phyloP scores from a whole-genome alignment of 148 eudicot species.

The Mesembryanthemum crystallinum region DNA sequence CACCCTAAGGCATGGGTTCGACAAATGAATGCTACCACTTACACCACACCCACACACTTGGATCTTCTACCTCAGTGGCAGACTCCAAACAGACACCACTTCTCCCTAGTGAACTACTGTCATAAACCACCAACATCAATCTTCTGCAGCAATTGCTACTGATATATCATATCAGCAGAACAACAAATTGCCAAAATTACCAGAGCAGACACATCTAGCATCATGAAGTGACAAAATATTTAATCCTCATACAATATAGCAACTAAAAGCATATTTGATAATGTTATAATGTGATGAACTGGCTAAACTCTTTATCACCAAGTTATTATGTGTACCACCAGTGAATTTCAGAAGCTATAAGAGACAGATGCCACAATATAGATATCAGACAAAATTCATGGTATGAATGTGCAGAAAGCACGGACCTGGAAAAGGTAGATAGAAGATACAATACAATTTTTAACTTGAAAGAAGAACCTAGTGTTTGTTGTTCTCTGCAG shows the following conservation, averaged over 20 bases:
- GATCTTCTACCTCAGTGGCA: too few relatives aligned
- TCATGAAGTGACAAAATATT: background rate
- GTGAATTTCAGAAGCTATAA: background rate
- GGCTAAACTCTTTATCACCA: background rate
- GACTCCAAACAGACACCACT: too few relatives aligned
- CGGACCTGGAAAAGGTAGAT: background rate
- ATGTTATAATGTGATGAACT: background rate
- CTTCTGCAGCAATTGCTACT: too few relatives aligned
- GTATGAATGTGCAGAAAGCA: background rate
- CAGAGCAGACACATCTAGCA: background rate
- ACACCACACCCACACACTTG: too few relatives aligned
- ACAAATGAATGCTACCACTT: too few relatives aligned
- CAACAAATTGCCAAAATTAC: background rate
- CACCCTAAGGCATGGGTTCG: too few relatives aligned
- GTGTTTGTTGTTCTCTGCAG: slow-evolving; percentile 48
- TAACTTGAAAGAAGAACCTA: slow-evolving; percentile 1
- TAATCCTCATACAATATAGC: background rate
- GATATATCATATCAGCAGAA: background rate
- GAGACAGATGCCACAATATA: background rate
- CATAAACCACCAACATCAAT: too few relatives aligned
- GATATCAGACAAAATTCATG: background rate
- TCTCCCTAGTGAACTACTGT: too few relatives aligned
- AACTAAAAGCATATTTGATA: background rate
- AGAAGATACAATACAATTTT: background rate
- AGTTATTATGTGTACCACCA: background rate